These are phyloP conservation scores for Emmonsiellopsis sp. DNA, from an alignment of 2,329 filamentous ascomycete genomes.

Conservation along the genomic window DNA sequence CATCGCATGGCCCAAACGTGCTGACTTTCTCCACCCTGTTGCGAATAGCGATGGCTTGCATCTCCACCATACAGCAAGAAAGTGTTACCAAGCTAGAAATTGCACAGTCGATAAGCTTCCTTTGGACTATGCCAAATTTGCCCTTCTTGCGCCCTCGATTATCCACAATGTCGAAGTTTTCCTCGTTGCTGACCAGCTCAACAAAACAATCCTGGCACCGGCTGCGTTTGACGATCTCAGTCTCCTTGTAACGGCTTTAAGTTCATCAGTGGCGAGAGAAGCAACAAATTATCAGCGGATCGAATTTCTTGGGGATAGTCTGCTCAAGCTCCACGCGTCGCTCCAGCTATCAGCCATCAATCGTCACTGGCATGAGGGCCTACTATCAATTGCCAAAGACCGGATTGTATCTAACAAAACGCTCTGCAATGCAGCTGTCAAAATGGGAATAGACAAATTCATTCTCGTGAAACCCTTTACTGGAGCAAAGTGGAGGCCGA, in stretches of 20 bases:
- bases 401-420: constrained; percentile 63
- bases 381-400: constrained; percentile 59
- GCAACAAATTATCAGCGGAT: constrained; percentile 66
- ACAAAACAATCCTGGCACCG: constrained; percentile 42
- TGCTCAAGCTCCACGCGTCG: constrained; percentile 66
- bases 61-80: constrained; percentile 13
- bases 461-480: constrained; percentile 62
- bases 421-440: constrained; percentile 56
- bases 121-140: constrained; percentile 36
- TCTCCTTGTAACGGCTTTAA: constrained; percentile 60
- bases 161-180: constrained; percentile 58
- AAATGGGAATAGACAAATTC: constrained; percentile 59
- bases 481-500: constrained; percentile 60
- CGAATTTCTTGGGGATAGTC: constrained; percentile 77
- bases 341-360: constrained; percentile 54
- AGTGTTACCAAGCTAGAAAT: constrained; percentile 9
- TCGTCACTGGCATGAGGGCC: constrained; percentile 64
- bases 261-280: constrained; percentile 51
- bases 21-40: constrained; percentile 23
- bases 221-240: constrained; percentile 46
- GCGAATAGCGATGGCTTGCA: constrained; percentile 9
- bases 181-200: constrained; percentile 54
- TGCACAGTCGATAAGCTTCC: constrained; percentile 37
- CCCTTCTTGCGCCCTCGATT: constrained; percentile 62
- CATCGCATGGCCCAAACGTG: constrained; percentile 20